phyloP scores from a whole-genome alignment of 257 asterid genomes.

The Datura wrightii region DNA sequence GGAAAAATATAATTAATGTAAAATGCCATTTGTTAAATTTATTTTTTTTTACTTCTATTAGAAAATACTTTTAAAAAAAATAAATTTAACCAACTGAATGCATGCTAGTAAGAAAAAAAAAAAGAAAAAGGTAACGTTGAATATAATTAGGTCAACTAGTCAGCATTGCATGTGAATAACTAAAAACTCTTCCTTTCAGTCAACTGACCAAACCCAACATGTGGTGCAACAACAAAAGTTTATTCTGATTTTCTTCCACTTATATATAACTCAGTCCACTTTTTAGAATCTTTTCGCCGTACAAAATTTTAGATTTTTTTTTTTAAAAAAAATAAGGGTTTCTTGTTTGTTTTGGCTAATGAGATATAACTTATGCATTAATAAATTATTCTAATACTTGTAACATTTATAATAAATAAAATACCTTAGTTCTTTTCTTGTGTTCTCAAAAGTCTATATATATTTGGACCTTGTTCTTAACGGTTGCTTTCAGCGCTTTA shows the following conservation, averaged over 20 bases:
- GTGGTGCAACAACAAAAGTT: neutral
- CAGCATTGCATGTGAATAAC: neutral
- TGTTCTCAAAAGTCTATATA: neutral
- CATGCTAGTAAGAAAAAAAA: neutral
- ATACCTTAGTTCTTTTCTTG: neutral
- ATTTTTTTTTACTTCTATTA: no score
- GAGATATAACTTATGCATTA: neutral
- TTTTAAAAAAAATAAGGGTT: neutral
- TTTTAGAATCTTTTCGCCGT: neutral
- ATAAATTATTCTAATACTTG: neutral
- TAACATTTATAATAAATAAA: neutral
- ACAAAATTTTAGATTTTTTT: neutral
- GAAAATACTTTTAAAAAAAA: no score
- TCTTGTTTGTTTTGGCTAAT: neutral
- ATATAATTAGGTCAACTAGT: neutral
- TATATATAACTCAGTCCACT: neutral
- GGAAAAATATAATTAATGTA: no score
- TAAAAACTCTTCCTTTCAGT: neutral
- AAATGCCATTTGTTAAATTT: no score
- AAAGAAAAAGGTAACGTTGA: neutral
- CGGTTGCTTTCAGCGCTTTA: neutral
- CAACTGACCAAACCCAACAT: neutral
- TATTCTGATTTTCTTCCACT: constrained; percentile 4
- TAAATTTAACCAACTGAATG: no score
- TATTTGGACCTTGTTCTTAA: neutral